Conservation (phyloP, 2,329 filamentous ascomycete species). For the Epichloe hybrida region DNA sequence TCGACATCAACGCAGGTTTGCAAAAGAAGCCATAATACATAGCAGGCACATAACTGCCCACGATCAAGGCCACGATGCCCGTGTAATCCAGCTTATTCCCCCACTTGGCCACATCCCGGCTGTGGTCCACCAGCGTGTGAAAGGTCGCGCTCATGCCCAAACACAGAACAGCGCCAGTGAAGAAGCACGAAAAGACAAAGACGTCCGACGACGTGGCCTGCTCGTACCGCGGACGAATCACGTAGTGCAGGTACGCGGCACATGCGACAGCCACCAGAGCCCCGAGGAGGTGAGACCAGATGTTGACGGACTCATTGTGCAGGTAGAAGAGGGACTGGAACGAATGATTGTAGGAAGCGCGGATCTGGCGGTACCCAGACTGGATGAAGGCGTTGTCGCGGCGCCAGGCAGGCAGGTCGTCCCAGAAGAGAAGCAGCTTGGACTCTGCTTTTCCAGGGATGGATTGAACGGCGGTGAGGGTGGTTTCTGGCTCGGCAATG, state of each 20-base stretch:
- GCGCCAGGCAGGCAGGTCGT: constrained; percentile 45
- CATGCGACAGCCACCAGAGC: constrained; percentile 42
- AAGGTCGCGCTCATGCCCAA: constrained; percentile 74
- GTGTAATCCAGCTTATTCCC: constrained; percentile 89
- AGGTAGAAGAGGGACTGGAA: constrained; percentile 36
- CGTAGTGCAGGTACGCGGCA: constrained; percentile 38
- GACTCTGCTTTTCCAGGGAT: constrained; percentile 27
- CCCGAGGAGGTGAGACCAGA: constrained; percentile 53
- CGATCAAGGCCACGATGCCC: constrained; percentile 83
- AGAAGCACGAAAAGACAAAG: constrained; percentile 66
- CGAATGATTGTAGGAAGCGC: constrained; percentile 32
- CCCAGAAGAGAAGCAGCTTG: constrained; percentile 34
- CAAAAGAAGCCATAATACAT: constrained; percentile 80
- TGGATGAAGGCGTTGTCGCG: constrained; percentile 45
- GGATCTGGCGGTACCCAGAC: constrained; percentile 38
- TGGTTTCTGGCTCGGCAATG: constrained; percentile 8
- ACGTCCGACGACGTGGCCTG: constrained; percentile 49
- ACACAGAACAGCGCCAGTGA: constrained; percentile 57
- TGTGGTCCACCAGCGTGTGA: constrained; percentile 79
- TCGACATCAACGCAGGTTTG: constrained; percentile 45
- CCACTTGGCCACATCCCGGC: constrained; percentile 59
- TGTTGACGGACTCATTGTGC: constrained; percentile 51
- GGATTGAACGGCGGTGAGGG: constrained; percentile 15
- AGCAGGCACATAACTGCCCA: constrained; percentile 80
- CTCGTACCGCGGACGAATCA: constrained; percentile 52